phyloP scores from a whole-genome alignment of 805 yeast genomes.

The Ogataea salicorniae region DNA sequence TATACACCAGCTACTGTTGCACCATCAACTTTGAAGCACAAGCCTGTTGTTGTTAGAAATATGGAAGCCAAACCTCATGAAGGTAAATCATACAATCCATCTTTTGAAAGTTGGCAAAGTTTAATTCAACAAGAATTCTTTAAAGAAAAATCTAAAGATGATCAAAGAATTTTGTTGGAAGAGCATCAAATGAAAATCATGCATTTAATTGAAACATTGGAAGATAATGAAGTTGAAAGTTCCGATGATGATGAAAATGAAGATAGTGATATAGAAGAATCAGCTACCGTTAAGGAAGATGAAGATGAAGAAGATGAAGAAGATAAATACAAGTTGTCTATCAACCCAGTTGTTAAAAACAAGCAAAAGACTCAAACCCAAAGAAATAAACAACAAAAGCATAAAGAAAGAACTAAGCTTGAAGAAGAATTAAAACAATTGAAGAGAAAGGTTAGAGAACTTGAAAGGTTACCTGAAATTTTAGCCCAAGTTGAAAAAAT shows the following conservation, averaged over 20 bases:
- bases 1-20: slow-evolving; percentile 47
- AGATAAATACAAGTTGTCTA: slow-evolving; percentile 46
- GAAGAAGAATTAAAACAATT: slow-evolving; percentile 50
- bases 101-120: slow-evolving; percentile 73
- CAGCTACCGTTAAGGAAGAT: slow-evolving; percentile 32
- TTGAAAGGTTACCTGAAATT: slow-evolving; percentile 47
- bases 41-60: slow-evolving; percentile 52
- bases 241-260: slow-evolving; percentile 36
- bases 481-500: slow-evolving; percentile 24
- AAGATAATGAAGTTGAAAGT: slow-evolving; percentile 50
- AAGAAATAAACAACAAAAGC: slow-evolving; percentile 65
- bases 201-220: slow-evolving; percentile 56
- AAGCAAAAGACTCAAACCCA: slow-evolving; percentile 74
- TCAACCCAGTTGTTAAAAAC: slow-evolving; percentile 61
- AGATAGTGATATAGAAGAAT: slow-evolving; percentile 32
- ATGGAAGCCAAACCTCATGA: slow-evolving; percentile 58
- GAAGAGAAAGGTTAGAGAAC: slow-evolving; percentile 55
- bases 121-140: slow-evolving; percentile 63
- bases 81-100: slow-evolving; percentile 92
- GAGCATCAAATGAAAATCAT: slow-evolving; percentile 62
- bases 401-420: slow-evolving; percentile 52
- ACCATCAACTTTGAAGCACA: slow-evolving; percentile 50
- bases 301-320: slow-evolving; percentile 31
- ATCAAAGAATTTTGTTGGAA: slow-evolving; percentile 52
- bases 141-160: slow-evolving; percentile 63